phyloP scores from a whole-genome alignment of 495 filamentous ascomycete species.

The Xanthoparmelia taractica region DNA sequence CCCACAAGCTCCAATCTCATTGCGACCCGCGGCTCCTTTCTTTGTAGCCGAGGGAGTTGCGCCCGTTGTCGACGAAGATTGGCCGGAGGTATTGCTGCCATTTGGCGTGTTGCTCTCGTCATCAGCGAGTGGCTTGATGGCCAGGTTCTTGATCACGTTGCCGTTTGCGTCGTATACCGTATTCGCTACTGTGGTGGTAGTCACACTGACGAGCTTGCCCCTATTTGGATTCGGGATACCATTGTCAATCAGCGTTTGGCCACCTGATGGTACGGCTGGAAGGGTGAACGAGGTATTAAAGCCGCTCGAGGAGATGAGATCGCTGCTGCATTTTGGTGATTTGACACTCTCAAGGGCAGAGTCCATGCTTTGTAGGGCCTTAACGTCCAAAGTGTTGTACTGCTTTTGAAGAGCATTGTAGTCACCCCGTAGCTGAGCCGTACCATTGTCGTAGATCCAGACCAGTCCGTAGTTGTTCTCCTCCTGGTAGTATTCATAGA shows the following conservation, averaged over 20 bases:
- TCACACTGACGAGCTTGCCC: slow-evolving; percentile 54
- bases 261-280: slow-evolving; percentile 48
- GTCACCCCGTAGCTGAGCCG: slow-evolving; percentile 57
- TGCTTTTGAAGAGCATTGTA: slow-evolving; percentile 69
- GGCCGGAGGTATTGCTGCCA: slow-evolving; percentile 31
- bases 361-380: slow-evolving; percentile 51
- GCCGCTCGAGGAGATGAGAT: slow-evolving; percentile 51
- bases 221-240: slow-evolving; percentile 45
- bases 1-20: neutral
- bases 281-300: slow-evolving; percentile 75
- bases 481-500: slow-evolving; percentile 83
- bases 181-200: slow-evolving; percentile 42
- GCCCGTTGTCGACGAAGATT: slow-evolving; percentile 1
- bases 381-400: slow-evolving; percentile 65
- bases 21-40: slow-evolving; percentile 11
- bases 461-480: slow-evolving; percentile 73
- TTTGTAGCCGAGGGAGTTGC: slow-evolving; percentile 12
- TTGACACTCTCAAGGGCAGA: slow-evolving; percentile 43
- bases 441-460: slow-evolving; percentile 54
- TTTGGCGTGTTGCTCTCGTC: slow-evolving; percentile 50
- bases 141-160: slow-evolving; percentile 43
- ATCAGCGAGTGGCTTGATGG: slow-evolving; percentile 43
- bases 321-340: slow-evolving; percentile 50
- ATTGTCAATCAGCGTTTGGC: slow-evolving; percentile 44
- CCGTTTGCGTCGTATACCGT: slow-evolving; percentile 51